phyloP scores from a whole-genome alignment of 352 stramenopile genomes.

The Globisporangium megalacanthum region DNA sequence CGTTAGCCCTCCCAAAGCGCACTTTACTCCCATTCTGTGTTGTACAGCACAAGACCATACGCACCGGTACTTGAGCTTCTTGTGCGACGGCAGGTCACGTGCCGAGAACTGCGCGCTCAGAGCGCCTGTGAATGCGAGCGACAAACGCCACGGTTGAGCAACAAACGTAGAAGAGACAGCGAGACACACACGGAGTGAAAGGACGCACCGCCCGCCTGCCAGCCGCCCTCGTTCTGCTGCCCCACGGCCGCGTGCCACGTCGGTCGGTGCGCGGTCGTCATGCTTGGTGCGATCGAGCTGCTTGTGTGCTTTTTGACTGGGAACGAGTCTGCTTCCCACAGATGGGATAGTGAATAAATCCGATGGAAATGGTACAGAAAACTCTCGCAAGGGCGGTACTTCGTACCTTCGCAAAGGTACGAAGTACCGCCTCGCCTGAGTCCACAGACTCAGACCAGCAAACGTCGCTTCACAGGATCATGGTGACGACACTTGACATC shows the following conservation, averaged over 20 bases:
- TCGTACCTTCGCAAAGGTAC: neutral
- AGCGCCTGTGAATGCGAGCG: slow-evolving; percentile 31
- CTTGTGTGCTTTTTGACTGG: neutral
- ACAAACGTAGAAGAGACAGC: too few species aligned
- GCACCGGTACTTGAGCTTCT: slow-evolving; percentile 79
- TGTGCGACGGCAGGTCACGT: slow-evolving; percentile 76
- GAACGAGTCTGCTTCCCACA: neutral
- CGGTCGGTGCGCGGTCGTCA: slow-evolving; percentile 84
- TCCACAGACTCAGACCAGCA: neutral
- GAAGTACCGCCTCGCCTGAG: neutral
- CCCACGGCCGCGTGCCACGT: slow-evolving; percentile 84
- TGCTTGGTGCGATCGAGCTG: slow-evolving; percentile 13
- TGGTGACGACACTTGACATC: too few species aligned
- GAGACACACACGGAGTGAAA: neutral
- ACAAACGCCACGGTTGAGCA: neutral
- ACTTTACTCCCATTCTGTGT: neutral
- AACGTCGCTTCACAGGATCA: neutral
- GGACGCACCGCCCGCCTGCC: slow-evolving; percentile 65
- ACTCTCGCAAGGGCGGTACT: neutral
- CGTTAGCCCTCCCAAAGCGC: neutral
- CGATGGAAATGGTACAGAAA: too few species aligned
- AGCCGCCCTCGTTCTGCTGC: slow-evolving; percentile 83
- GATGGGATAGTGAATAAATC: too few species aligned
- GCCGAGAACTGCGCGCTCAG: slow-evolving; percentile 78
- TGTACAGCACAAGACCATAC: neutral